A percentile compares a stretch with the other conserved stretches of the same genome.
These are phyloP conservation scores for Peterozyma toletana DNA, from an alignment of 805 yeast species.

Conservation along the genomic window DNA sequence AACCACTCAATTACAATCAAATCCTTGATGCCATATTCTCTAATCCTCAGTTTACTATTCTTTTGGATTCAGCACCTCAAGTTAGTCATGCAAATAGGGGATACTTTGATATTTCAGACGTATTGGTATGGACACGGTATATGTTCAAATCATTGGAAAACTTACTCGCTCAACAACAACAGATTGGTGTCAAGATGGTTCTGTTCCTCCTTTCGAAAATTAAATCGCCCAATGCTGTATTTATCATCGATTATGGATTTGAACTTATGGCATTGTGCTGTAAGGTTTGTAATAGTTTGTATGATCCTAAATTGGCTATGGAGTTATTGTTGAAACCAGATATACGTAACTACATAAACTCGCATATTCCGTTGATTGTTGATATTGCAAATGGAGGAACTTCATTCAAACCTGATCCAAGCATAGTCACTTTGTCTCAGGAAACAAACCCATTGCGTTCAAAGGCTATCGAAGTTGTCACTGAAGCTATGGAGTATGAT, in stretches of 20 bases:
- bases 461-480: slow-evolving; percentile 27
- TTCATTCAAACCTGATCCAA: not conserved
- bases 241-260: slow-evolving; percentile 17
- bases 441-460: not conserved
- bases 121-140: slow-evolving; percentile 36
- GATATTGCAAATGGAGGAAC: slow-evolving; percentile 3
- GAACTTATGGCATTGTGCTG: slow-evolving; percentile 7
- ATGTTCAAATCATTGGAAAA: slow-evolving; percentile 21
- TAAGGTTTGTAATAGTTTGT: slow-evolving; percentile 9
- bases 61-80: slow-evolving; percentile 21
- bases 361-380: slow-evolving; percentile 26
- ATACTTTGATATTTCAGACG: slow-evolving; percentile 25
- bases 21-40: slow-evolving; percentile 54
- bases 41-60: slow-evolving; percentile 38
- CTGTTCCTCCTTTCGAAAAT: slow-evolving; percentile 33
- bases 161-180: slow-evolving; percentile 40
- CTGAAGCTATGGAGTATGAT: slow-evolving; percentile 38
- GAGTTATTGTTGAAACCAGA: slow-evolving; percentile 37
- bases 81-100: slow-evolving; percentile 20
- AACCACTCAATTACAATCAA: slow-evolving; percentile 48
- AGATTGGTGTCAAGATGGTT: slow-evolving; percentile 44
- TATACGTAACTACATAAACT: slow-evolving; percentile 39
- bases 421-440: not conserved
- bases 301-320: slow-evolving; percentile 22
- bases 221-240: slow-evolving; percentile 15